phyloP scores from a whole-genome alignment of 352 stramenopile genomes.

The Pythium volutum region DNA sequence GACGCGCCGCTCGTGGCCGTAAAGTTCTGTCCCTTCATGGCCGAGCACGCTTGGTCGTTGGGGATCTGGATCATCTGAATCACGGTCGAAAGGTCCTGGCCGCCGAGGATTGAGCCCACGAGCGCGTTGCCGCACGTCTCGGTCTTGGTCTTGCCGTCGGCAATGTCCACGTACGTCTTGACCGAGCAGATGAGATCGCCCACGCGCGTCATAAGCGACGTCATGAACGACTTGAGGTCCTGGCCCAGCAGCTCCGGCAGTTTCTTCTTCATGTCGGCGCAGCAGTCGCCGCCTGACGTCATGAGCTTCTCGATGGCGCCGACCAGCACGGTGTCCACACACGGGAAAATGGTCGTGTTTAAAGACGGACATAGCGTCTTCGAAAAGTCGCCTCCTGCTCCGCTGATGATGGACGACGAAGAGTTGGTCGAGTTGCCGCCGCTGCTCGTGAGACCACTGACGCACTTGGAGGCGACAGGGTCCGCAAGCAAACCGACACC shows the following conservation, averaged over 20 bases:
- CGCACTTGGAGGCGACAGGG: conserved; percentile 24
- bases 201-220: conserved; percentile 19
- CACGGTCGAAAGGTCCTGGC: conserved; percentile 25
- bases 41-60: conserved; percentile 30
- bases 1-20: conserved; percentile 23
- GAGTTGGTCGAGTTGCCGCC: conserved; percentile 1
- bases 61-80: conserved; percentile 33
- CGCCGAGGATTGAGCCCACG: conserved; percentile 15
- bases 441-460: conserved; percentile 16
- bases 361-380: conserved; percentile 30
- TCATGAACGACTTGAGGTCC: conserved; percentile 23
- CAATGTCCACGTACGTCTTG: conserved; percentile 16
- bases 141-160: conserved; percentile 20
- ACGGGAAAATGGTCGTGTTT: conserved; percentile 34
- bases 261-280: conserved; percentile 28
- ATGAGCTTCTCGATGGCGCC: conserved; percentile 30
- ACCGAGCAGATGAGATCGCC: conserved; percentile 34
- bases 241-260: conserved; percentile 28
- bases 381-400: conserved; percentile 19
- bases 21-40: conserved; percentile 35
- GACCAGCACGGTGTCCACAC: conserved; percentile 29
- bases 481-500: conserved; percentile 27
- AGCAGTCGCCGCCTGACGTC: conserved; percentile 28
- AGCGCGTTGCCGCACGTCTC: conserved; percentile 26
- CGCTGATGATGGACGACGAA: not conserved